These are phyloP conservation scores for Chlamydomonas sphaeroides DNA, from an alignment of 139 green algal genomes.

Conservation along the genomic window DNA sequence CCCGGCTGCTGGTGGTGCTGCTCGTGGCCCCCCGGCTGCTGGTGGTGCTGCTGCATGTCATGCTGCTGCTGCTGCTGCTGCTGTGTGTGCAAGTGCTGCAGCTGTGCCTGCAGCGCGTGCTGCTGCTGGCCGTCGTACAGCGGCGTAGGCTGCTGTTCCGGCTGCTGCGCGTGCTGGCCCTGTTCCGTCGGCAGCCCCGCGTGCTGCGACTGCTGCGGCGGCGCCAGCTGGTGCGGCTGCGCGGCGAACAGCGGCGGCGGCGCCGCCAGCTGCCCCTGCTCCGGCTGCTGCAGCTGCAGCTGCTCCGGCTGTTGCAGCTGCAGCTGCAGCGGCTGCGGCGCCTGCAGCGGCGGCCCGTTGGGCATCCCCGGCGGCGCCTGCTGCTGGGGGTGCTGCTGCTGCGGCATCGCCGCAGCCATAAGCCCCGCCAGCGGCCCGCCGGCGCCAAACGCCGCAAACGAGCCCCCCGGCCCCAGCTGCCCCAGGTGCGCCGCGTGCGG, in stretches of 20 bases:
- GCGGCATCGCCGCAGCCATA: too few species aligned
- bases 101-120: background rate
- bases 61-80: slow-evolving; percentile 9
- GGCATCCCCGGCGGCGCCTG: too few species aligned
- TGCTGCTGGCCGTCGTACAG: background rate
- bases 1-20: background rate
- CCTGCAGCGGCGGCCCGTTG: background rate
- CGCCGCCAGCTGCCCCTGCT: background rate
- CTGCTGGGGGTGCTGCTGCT: too few species aligned
- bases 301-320: background rate
- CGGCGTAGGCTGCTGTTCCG: background rate
- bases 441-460: too few species aligned
- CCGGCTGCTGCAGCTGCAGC: background rate
- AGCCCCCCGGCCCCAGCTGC: too few species aligned
- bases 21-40: background rate
- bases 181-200: too few species aligned
- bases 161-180: background rate
- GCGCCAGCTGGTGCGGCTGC: background rate
- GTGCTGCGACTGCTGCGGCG: background rate
- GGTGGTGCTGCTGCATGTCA: background rate
- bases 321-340: background rate
- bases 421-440: too few species aligned
- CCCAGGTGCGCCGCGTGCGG: too few species aligned
- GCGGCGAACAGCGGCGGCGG: too few species aligned
- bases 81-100: background rate